Percentiles rank a stretch among this genome's conserved stretches.
phyloP scores from a whole-genome alignment of 2,329 filamentous ascomycete species.

The Talaromyces sp. region DNA sequence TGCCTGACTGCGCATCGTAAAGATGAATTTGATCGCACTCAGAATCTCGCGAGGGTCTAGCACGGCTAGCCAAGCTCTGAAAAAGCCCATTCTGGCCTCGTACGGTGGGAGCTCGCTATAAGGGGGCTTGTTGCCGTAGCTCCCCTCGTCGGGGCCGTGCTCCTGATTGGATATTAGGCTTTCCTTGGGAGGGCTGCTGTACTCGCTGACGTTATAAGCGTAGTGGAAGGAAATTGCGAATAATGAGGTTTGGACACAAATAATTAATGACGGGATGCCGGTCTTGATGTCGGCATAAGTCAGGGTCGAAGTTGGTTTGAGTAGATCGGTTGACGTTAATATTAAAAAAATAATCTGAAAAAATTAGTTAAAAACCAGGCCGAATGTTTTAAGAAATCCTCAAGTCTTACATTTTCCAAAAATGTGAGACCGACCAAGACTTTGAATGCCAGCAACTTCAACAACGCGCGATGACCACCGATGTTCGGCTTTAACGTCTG shows the following conservation, averaged over 20 bases:
- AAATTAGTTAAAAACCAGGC: neutral
- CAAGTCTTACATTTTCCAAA: slow-evolving; percentile 22
- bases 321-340: slow-evolving; percentile 18
- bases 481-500: slow-evolving; percentile 20
- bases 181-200: slow-evolving; percentile 10
- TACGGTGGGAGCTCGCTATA: neutral
- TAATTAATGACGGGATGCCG: slow-evolving; percentile 26
- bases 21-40: neutral
- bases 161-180: neutral
- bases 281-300: slow-evolving; percentile 27
- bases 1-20: neutral
- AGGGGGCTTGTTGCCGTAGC: neutral
- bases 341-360: slow-evolving; percentile 26
- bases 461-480: slow-evolving; percentile 23
- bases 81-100: neutral
- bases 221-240: slow-evolving; percentile 28
- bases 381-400: slow-evolving; percentile 10
- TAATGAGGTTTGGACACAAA: slow-evolving; percentile 28
- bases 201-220: slow-evolving; percentile 23
- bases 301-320: slow-evolving; percentile 20
- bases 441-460: slow-evolving; percentile 33
- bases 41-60: neutral
- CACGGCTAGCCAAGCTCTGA: neutral
- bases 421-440: slow-evolving; percentile 28
- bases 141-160: neutral